Evolutionary conservation across 2,329 filamentous ascomycete species (phyloP).

Genomic region (Ascochyta clinopodiicola): DNA sequence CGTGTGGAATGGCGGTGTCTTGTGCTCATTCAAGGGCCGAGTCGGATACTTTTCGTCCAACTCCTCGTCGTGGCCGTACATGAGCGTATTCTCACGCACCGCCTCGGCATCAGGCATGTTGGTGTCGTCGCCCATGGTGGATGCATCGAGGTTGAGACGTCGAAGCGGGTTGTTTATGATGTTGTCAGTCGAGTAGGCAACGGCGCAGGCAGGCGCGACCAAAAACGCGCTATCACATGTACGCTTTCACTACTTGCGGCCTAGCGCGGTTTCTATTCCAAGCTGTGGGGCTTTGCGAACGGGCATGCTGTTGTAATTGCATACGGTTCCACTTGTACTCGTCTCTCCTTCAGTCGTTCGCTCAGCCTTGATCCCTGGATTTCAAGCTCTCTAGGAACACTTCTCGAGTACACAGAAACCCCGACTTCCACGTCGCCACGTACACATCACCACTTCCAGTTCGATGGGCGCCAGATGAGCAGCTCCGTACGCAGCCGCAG

Average conservation of each 20-base stretch:
- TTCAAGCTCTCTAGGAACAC: not conserved
- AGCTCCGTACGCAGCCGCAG: slow-evolving; percentile 40
- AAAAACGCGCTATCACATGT: slow-evolving; percentile 26
- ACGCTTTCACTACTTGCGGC: not conserved
- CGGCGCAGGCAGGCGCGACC: slow-evolving; percentile 18
- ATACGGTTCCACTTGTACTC: slow-evolving; percentile 12
- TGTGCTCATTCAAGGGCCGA: slow-evolving; percentile 78
- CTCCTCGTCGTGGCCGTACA: slow-evolving; percentile 56
- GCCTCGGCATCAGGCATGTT: slow-evolving; percentile 53
- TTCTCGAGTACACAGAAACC: not conserved
- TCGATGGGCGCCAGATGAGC: slow-evolving; percentile 49
- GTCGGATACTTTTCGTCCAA: slow-evolving; percentile 70
- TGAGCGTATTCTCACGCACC: slow-evolving; percentile 55
- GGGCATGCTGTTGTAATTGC: slow-evolving; percentile 13
- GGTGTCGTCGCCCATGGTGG: slow-evolving; percentile 38
- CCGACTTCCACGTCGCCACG: not conserved
- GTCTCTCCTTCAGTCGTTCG: slow-evolving; percentile 8
- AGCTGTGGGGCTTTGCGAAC: not conserved
- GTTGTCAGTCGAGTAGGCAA: slow-evolving; percentile 14
- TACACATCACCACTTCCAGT: slow-evolving; percentile 15
- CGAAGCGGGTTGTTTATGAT: slow-evolving; percentile 8
- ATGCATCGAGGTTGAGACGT: slow-evolving; percentile 18
- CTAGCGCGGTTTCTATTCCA: slow-evolving; percentile 16
- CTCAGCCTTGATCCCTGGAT: not conserved
- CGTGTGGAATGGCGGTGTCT: slow-evolving; percentile 82